Conservation (phyloP, 257 asterid genomes). For the Ehretia macrophylla region DNA sequence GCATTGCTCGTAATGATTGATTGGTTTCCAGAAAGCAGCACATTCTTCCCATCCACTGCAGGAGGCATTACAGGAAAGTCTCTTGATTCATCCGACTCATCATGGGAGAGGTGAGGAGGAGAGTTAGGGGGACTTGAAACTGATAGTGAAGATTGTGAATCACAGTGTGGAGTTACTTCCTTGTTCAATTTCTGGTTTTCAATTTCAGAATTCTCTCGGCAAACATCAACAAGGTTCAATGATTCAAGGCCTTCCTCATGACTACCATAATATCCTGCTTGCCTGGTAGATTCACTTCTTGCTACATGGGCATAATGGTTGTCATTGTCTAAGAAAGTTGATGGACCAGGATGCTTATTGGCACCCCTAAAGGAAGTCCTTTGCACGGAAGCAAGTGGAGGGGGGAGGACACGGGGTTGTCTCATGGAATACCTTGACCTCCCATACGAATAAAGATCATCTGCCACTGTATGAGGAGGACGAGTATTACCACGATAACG, state of each 20-base stretch:
- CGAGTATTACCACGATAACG: conserved; percentile 38
- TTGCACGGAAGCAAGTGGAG: conserved; percentile 66
- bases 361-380: conserved; percentile 46
- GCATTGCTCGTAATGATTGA: conserved; percentile 38
- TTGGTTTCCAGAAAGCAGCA: conserved; percentile 30
- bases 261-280: conserved; percentile 41
- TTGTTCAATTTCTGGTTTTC: conserved; percentile 42
- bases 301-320: conserved; percentile 31
- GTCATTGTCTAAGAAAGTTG: conserved; percentile 39
- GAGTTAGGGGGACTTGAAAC: conserved; percentile 96
- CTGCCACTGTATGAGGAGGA: conserved; percentile 57
- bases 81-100: conserved; percentile 85
- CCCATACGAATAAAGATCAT: conserved; percentile 64
- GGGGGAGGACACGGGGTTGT: conserved; percentile 95
- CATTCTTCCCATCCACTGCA: conserved; percentile 40
- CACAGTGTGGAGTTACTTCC: conserved; percentile 51
- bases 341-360: conserved; percentile 41
- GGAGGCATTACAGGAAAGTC: conserved; percentile 56
- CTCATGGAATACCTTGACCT: conserved; percentile 80
- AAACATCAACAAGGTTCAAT: conserved; percentile 37
- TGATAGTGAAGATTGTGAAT: conserved; percentile 92
- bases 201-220: conserved; percentile 33
- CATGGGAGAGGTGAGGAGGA: conserved; percentile 91
- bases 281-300: conserved; percentile 43
- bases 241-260: conserved; percentile 47